These are phyloP conservation scores for Wallacemonas sp. DNA, from an alignment of 208 protist species.

Conservation along the genomic window DNA sequence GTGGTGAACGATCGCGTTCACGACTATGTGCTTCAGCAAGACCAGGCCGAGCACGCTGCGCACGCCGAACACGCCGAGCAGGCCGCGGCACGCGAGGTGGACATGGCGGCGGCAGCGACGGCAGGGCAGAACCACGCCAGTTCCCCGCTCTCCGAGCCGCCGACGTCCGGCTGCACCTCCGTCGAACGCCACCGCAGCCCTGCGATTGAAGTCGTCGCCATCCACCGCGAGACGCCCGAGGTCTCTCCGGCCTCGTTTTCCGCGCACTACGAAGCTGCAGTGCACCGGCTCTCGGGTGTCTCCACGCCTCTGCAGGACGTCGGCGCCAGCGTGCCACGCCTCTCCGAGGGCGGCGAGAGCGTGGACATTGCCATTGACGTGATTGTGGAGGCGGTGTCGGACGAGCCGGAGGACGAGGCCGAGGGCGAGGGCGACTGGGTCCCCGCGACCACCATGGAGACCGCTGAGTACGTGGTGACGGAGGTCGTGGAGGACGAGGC, in stretches of 20 bases:
- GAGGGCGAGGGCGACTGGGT: slow-evolving; percentile 28
- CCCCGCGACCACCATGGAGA: slow-evolving; percentile 33
- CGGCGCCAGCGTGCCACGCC: slow-evolving; percentile 57
- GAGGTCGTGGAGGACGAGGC: slow-evolving; percentile 84
- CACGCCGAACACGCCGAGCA: no score
- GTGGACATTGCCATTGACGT: slow-evolving; percentile 23
- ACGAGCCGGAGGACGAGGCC: slow-evolving; percentile 31
- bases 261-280: slow-evolving; percentile 11
- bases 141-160: neutral
- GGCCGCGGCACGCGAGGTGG: no score
- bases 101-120: no score
- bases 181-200: neutral
- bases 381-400: slow-evolving; percentile 38
- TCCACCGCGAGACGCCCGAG: slow-evolving; percentile 8
- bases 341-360: slow-evolving; percentile 32
- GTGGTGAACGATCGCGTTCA: neutral
- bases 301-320: slow-evolving; percentile 23
- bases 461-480: slow-evolving; percentile 80
- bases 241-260: neutral
- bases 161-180: neutral
- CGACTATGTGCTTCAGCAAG: no score
- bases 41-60: no score
- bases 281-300: neutral
- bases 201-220: slow-evolving; percentile 14
- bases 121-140: no score